phyloP scores from a whole-genome alignment of 208 protist genomes.

The Entamoeba moshkovskii region DNA sequence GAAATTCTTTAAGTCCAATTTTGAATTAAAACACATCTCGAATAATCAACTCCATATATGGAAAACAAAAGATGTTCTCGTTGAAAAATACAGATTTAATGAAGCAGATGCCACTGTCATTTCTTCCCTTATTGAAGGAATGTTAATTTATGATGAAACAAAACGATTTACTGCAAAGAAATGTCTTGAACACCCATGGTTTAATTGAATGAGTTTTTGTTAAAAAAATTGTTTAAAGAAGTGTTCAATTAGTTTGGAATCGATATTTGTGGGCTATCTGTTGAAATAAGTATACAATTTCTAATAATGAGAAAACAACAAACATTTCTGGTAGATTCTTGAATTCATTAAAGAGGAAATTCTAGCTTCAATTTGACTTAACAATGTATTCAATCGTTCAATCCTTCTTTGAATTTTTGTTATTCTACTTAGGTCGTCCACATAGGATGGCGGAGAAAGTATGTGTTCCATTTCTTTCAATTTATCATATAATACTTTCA shows the following conservation, averaged over 20 bases:
- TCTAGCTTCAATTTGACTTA: neutral
- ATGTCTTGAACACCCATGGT: constrained; percentile 8
- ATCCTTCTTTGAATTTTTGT: neutral
- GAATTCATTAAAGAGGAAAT: neutral
- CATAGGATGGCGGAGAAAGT: neutral
- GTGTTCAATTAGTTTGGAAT: no score
- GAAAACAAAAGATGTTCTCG: neutral
- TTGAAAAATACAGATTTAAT: neutral
- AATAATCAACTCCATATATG: neutral
- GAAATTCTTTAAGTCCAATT: neutral
- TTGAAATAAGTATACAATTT: no score
- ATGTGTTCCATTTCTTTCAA: neutral
- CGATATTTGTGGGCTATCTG: no score
- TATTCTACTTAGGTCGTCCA: neutral
- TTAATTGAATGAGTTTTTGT: neutral
- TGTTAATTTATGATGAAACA: constrained; percentile 6
- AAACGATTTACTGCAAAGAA: constrained; percentile 2
- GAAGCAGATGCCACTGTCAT: neutral
- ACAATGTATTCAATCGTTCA: neutral
- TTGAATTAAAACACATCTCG: neutral
- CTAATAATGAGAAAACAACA: no score
- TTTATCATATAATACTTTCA: neutral
- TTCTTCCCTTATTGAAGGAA: neutral
- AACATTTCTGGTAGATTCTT: neutral
- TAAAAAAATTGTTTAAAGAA: no score